Evolutionary conservation across 495 filamentous ascomycete genomes (phyloP), one percentile per base, ranked within the genome.

Genomic region (Penicillium argentinense): DNA sequence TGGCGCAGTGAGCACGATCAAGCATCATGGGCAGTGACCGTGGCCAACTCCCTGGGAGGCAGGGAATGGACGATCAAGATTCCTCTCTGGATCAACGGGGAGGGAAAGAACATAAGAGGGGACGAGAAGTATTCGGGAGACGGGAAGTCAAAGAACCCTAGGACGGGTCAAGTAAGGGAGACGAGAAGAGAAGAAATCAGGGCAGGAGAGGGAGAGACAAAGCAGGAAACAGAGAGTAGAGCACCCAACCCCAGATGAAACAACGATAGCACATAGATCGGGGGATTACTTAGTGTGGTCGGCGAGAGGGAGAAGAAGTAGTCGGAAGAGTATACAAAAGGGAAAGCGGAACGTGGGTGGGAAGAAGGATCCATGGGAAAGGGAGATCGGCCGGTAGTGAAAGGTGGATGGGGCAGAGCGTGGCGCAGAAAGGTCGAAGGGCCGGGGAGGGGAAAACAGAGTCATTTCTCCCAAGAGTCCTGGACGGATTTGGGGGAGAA

Each of bases 311-410:
- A 17, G 17, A 13, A 19, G 7, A 16, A 22, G 29, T 3, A 11
- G 19, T 24, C 9, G 12, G 39, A 22, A 33, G 34, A 33, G 30
- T 36, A 25, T 45, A 39, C 42, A 45, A 18, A 49, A 43, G 42
- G 14, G 24, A 22, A 18, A 37, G 18, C 27, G 44, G 39, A 51
- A 51, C 47, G 47, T 47, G 43, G 43, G 21, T 54, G 39, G 17
- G 30, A 25, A 42, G 36, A 30, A 27, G 38, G 22, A 32, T 45
- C 54, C 49, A 47, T 57, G 54, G 53, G 34, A 48, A 37, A 49
- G 48, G 45, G 26, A 45, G 54, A 57, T 57, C 54, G 36, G 24
- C 51, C 45, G 48, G 45, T 23, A 28, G 47, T 42, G 41, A 32
- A 39, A 25, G 28, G 33, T 42, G 36, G 39, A 40, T 43, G 43